Evolutionary conservation across 495 filamentous ascomycete genomes (phyloP).

Genomic region (Physcia stellaris): DNA sequence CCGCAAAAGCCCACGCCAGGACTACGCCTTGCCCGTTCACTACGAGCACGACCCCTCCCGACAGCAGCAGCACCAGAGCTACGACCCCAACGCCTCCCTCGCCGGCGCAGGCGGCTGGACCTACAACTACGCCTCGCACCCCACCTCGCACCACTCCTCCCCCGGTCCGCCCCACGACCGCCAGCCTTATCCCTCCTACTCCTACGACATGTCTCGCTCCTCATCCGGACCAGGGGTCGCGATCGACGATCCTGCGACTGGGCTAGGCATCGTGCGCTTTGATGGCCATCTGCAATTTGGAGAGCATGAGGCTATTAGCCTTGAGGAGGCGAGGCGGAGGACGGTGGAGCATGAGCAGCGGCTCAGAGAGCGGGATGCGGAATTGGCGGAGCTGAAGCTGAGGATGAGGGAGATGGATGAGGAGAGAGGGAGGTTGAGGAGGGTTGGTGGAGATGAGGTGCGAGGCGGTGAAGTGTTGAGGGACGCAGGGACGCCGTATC

Average conservation of each 20-base stretch:
- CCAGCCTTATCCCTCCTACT: background rate
- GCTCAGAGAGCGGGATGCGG: slow-evolving; percentile 3
- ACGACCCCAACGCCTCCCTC: slow-evolving; percentile 3
- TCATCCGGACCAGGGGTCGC: slow-evolving; percentile 16
- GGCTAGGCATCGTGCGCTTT: slow-evolving; percentile 11
- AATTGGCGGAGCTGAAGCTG: slow-evolving; percentile 2
- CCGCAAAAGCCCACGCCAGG: slow-evolving; percentile 11
- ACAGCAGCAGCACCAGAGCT: slow-evolving; percentile 21
- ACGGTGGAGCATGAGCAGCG: slow-evolving; percentile 2
- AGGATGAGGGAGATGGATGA: background rate
- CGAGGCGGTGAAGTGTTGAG: slow-evolving; percentile 1
- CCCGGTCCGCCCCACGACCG: background rate
- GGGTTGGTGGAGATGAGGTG: background rate
- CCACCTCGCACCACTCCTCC: background rate
- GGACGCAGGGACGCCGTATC: slow-evolving; percentile 6
- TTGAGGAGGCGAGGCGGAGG: slow-evolving; percentile 10
- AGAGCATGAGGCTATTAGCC: slow-evolving; percentile 6
- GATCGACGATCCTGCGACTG: slow-evolving; percentile 1
- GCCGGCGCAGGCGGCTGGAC: slow-evolving; percentile 6
- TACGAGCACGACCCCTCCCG: slow-evolving; percentile 13
- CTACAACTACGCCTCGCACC: background rate
- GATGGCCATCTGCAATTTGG: slow-evolving; percentile 14
- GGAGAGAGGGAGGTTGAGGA: background rate
- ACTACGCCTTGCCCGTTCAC: slow-evolving; percentile 7
- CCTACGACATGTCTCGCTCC: slow-evolving; percentile 11